Evolutionary conservation across 1,284 basidiomycete genomes (phyloP).

Genomic region (Trichosporon ovoides): DNA sequence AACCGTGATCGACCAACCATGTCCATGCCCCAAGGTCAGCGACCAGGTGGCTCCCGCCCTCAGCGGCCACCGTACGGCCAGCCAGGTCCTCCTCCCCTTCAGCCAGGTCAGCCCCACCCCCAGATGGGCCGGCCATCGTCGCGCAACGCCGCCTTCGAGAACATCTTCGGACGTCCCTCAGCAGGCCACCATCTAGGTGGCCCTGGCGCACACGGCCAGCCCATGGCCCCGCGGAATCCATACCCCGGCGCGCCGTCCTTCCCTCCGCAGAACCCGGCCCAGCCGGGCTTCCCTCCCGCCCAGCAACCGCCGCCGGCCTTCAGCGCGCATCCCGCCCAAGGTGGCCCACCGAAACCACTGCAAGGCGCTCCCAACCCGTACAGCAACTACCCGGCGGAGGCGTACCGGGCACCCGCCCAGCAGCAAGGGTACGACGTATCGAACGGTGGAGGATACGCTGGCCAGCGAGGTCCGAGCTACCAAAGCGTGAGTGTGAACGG

Average conservation of each 20-base stretch:
- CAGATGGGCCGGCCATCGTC: conserved; percentile 14
- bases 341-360: no score
- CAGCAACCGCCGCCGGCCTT: not conserved
- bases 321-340: conserved; percentile 2
- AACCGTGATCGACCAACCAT: not conserved
- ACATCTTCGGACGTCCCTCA: conserved; percentile 48
- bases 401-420: conserved; percentile 9
- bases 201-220: not conserved
- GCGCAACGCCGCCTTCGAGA: conserved; percentile 47
- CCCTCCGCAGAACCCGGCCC: conserved; percentile 6
- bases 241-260: not conserved
- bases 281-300: conserved; percentile 11
- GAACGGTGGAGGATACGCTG: not conserved
- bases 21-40: not conserved
- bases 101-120: not conserved
- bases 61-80: not conserved
- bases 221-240: not conserved
- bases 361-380: not conserved
- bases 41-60: not conserved
- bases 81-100: no score
- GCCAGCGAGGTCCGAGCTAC: conserved; percentile 7
- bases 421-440: conserved; percentile 7
- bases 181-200: conserved; percentile 42
- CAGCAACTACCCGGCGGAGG: conserved; percentile 3
- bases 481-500: conserved; percentile 8